Conservation (phyloP, 768 basidiomycete species). For the Leccinum arenicola region DNA sequence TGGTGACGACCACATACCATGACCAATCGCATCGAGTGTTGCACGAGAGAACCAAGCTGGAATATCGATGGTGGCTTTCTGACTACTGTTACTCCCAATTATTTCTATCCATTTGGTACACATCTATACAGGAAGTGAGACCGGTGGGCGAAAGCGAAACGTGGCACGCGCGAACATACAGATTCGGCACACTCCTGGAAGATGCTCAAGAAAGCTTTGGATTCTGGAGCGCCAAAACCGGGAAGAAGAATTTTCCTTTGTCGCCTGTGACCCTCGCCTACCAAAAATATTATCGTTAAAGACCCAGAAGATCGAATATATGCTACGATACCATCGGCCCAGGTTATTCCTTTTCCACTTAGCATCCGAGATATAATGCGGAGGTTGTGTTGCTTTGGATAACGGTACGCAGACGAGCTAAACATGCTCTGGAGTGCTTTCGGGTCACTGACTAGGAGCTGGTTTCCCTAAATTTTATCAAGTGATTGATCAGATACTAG, state of each 20-base stretch:
- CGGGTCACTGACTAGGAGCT: conserved; percentile 46
- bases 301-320: conserved; percentile 7
- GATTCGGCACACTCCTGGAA: conserved; percentile 39
- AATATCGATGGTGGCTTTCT: neutral
- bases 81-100: neutral
- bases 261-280: conserved; percentile 46
- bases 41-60: neutral
- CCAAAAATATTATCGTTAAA: neutral
- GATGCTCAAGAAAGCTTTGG: conserved; percentile 48
- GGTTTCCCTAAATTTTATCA: conserved; percentile 36
- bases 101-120: neutral
- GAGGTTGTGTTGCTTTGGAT: conserved; percentile 35
- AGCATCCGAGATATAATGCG: conserved; percentile 16
- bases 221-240: conserved; percentile 51
- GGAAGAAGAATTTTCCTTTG: conserved; percentile 56
- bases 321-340: conserved; percentile 38
- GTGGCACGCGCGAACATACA: conserved; percentile 10
- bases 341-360: conserved; percentile 37
- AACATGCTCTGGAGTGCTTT: conserved; percentile 42
- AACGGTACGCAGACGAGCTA: conserved; percentile 43
- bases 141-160: neutral
- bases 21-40: conserved; percentile 38
- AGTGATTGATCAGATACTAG: conserved; percentile 3
- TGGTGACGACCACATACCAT: conserved; percentile 30
- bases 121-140: neutral